Evolutionary conservation across 2,329 filamentous ascomycete species (phyloP), one percentile per base, ranked within the genome.

Genomic region (Diaporthe citriasiana): DNA sequence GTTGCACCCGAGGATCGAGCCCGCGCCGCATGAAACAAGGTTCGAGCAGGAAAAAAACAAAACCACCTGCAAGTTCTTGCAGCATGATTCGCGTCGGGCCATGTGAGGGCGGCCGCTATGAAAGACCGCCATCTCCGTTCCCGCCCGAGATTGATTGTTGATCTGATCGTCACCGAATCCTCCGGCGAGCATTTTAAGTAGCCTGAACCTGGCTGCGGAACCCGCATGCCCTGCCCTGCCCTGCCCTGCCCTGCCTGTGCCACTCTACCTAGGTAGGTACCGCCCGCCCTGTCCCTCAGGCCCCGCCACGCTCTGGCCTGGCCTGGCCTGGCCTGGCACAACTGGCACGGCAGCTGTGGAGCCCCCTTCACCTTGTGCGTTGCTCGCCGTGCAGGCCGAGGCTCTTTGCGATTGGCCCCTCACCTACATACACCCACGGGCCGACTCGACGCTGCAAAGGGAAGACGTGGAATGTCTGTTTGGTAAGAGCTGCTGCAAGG

Each of bases 1-100:
- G 63, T 66, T 66, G 63, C 63, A 66, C 63, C 63, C 63, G 63
- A 66, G 63, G 63, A 66, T 66, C 63, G 63, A 66, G 63, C 45
- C 63, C 45, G 63, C 45, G 63, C 63, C 45, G 63, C 63, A 66
- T 66, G 63, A 66, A 51, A 66, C 63, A 66, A 40, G 59, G 63
- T 51, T 66, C 22, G 47, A 38, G 63, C 63, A 66, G 30, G 45
- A 51, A 66, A 51, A 66, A 66, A 51, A 30, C 38, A 66, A 45
- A 51, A n/a, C 12, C 25, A 40, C 3, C 56, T 59, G 56, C 56
- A 40, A 57, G 55, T 12, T 19, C 35, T 19, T 35, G 60, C 60
- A 66, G 63, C 63, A 35, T 35, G 63, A 51, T 66, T 51, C 47
- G 63, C 63, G 59, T 63, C 27, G 40, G 19, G 38, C 40, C 59